phyloP scores from a whole-genome alignment of 805 yeast genomes.

The Candida peoriensis region DNA sequence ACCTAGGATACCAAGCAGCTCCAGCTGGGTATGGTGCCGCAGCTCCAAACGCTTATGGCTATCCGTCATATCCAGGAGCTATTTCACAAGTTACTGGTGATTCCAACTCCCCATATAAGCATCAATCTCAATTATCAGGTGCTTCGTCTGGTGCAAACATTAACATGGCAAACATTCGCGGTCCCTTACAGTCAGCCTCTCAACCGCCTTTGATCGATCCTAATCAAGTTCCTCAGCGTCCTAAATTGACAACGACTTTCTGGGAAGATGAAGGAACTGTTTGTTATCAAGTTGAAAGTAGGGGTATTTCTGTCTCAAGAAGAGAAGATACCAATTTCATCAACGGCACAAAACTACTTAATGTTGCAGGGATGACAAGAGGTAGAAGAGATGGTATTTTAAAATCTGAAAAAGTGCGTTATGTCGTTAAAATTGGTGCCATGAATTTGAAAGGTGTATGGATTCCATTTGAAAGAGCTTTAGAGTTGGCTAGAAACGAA shows the following conservation, averaged over 20 bases:
- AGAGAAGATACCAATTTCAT: constrained; percentile 71
- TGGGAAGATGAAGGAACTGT: constrained; percentile 73
- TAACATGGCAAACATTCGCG: constrained; percentile 14
- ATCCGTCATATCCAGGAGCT: constrained; percentile 9
- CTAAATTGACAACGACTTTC: constrained; percentile 66
- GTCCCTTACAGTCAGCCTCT: constrained; percentile 12
- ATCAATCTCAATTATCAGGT: neutral
- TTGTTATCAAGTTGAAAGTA: constrained; percentile 69
- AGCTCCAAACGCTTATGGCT: constrained; percentile 8
- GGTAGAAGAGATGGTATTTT: constrained; percentile 70
- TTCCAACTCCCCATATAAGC: constrained; percentile 5
- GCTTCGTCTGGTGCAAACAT: constrained; percentile 8
- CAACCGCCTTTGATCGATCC: constrained; percentile 21
- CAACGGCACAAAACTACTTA: constrained; percentile 63
- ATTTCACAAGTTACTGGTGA: constrained; percentile 1
- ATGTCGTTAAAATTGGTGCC: constrained; percentile 70
- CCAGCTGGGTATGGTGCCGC: constrained; percentile 1
- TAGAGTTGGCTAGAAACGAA: constrained; percentile 65
- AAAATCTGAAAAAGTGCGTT: constrained; percentile 60
- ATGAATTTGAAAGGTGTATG: constrained; percentile 74
- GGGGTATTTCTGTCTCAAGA: constrained; percentile 61
- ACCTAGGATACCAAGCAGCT: constrained; percentile 1
- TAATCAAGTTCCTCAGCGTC: constrained; percentile 36
- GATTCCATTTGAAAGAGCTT: constrained; percentile 70
- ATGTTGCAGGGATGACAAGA: constrained; percentile 70